phyloP scores from a whole-genome alignment of 768 basidiomycete genomes.

The Galerina sulciceps region DNA sequence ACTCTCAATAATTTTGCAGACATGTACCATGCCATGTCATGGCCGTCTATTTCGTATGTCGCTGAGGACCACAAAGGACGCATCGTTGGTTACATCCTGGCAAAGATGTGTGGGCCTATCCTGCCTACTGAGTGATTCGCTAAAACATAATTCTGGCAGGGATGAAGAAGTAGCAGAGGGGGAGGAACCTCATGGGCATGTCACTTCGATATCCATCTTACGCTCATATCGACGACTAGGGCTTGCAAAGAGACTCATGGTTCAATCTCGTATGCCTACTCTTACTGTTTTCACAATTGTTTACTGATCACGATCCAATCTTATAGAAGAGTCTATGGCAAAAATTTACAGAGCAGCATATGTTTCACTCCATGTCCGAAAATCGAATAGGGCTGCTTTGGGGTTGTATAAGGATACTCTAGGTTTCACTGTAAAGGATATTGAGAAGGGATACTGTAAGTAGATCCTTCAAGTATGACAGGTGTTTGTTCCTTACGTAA shows the following conservation, averaged over 20 bases:
- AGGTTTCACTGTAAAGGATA: slow-evolving; percentile 85
- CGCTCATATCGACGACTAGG: slow-evolving; percentile 90
- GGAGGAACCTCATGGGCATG: slow-evolving; percentile 85
- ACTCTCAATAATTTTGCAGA: slow-evolving; percentile 41
- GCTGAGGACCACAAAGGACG: slow-evolving; percentile 91
- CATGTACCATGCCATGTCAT: slow-evolving; percentile 92
- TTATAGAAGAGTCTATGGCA: slow-evolving; percentile 88
- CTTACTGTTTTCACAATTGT: neutral
- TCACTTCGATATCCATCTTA: slow-evolving; percentile 95
- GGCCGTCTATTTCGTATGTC: slow-evolving; percentile 93
- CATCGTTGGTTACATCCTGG: slow-evolving; percentile 94
- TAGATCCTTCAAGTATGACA: slow-evolving; percentile 2
- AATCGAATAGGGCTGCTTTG: slow-evolving; percentile 93
- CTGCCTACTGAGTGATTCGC: neutral
- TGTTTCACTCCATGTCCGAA: slow-evolving; percentile 92
- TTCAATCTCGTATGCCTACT: slow-evolving; percentile 81
- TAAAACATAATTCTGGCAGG: slow-evolving; percentile 40
- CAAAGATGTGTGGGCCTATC: slow-evolving; percentile 76
- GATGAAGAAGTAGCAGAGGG: slow-evolving; percentile 68
- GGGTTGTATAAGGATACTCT: slow-evolving; percentile 88
- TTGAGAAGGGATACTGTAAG: slow-evolving; percentile 93
- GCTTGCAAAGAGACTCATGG: slow-evolving; percentile 93
- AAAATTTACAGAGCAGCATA: slow-evolving; percentile 83
- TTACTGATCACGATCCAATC: neutral
- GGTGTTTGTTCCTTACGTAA: neutral